Evolutionary conservation across 1,284 basidiomycete species (phyloP).

Genomic region (Thecaphora thlaspeos): DNA sequence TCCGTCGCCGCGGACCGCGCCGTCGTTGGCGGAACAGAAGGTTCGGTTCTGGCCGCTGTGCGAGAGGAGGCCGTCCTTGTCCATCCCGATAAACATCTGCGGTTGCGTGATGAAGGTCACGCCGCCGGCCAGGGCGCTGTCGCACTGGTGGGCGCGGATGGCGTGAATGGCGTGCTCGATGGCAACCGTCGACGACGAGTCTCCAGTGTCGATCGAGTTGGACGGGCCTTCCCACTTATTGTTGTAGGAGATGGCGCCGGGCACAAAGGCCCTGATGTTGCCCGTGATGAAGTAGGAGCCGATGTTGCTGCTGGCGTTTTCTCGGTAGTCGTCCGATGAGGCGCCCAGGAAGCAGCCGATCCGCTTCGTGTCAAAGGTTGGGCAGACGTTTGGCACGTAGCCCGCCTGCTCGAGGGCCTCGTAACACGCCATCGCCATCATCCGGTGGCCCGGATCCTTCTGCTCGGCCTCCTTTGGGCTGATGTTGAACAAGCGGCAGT

Average conservation of each 20-base stretch:
- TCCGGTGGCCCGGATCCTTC: conserved; percentile 37
- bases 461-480: conserved; percentile 41
- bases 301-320: conserved; percentile 34
- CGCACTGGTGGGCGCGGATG: conserved; percentile 32
- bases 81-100: conserved; percentile 39
- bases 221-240: conserved; percentile 33
- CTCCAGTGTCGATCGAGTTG: conserved; percentile 28
- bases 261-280: conserved; percentile 41
- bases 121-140: conserved; percentile 31
- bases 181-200: conserved; percentile 24
- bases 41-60: conserved; percentile 21
- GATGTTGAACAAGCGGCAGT: conserved; percentile 37
- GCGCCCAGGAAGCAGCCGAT: conserved; percentile 33
- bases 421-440: conserved; percentile 30
- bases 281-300: conserved; percentile 44
- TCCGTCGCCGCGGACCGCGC: conserved; percentile 36
- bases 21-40: conserved; percentile 22
- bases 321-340: conserved; percentile 41
- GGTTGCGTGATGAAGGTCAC: conserved; percentile 33
- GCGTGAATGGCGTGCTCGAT: conserved; percentile 30
- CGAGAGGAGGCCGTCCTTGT: conserved; percentile 30
- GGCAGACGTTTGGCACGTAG: conserved; percentile 8
- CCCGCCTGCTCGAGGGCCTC: conserved; percentile 38
- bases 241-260: conserved; percentile 28
- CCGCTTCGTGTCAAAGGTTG: conserved; percentile 24